Percentiles rank a stretch among this genome's conserved stretches.
phyloP scores from a whole-genome alignment of 176 grass and related monocot species.

The Puccinellia tenuiflora region DNA sequence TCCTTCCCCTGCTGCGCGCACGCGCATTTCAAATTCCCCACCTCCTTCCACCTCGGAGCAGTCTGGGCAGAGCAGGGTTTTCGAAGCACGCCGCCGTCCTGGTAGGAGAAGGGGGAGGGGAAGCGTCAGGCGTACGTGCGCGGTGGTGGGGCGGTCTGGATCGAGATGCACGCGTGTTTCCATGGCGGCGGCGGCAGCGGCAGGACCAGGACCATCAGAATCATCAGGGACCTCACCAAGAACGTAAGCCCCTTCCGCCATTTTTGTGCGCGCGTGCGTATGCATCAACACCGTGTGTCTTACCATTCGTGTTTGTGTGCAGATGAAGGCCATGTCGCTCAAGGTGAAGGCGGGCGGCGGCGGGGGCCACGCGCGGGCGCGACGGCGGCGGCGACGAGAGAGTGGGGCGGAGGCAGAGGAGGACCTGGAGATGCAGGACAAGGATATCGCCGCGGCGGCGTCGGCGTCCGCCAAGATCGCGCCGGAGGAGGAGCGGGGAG shows the following conservation, averaged over 20 bases:
- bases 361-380: background rate
- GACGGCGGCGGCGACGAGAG: background rate
- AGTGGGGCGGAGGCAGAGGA: constrained; percentile 7
- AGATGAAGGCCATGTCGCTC: constrained; percentile 47
- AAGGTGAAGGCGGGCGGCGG: constrained; percentile 29
- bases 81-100: background rate
- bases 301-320: background rate
- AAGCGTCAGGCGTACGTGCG: background rate
- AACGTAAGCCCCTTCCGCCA: background rate
- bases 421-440: constrained; percentile 1
- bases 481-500: constrained; percentile 14
- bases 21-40: constrained; percentile 26
- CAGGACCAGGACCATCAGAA: constrained; percentile 16
- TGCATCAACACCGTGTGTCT: background rate
- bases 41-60: background rate
- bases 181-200: constrained; percentile 21
- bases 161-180: constrained; percentile 50
- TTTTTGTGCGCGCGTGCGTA: background rate
- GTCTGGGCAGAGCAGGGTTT: background rate
- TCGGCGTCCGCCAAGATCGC: constrained; percentile 46
- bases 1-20: background rate
- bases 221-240: constrained; percentile 39
- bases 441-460: background rate
- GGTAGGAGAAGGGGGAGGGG: background rate
- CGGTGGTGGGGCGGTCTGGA: background rate